Conservation (phyloP, 2,329 filamentous ascomycete genomes). For the Diaporthe capsici region DNA sequence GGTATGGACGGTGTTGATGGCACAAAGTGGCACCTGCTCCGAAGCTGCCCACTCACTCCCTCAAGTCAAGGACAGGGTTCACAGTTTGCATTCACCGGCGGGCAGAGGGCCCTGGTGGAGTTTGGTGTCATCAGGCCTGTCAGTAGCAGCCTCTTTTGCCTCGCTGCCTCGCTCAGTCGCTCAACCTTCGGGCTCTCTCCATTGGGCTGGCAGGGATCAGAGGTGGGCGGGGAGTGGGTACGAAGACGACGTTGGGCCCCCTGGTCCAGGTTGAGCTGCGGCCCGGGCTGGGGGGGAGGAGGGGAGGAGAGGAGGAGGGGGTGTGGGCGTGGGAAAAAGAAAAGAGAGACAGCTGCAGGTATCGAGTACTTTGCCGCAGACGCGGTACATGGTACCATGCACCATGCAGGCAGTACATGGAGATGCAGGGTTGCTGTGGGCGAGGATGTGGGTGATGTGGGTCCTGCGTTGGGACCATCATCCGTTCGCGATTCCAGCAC, state of each 20-base stretch:
- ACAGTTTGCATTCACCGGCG: constrained; percentile 32
- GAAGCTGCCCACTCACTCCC: constrained; percentile 31
- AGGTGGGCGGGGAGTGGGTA: constrained; percentile 37
- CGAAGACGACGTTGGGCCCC: constrained; percentile 37
- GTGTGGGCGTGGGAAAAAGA: neutral
- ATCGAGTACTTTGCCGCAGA: constrained; percentile 16
- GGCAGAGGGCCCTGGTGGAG: constrained; percentile 35
- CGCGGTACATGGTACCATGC: constrained; percentile 12
- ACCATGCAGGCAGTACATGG: constrained; percentile 12
- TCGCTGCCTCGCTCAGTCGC: constrained; percentile 34
- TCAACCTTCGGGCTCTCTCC: constrained; percentile 36
- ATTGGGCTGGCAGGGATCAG: constrained; percentile 32
- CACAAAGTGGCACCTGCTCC: constrained; percentile 40
- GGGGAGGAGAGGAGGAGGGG: neutral
- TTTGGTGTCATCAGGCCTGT: constrained; percentile 36
- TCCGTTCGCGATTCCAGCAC: constrained; percentile 34
- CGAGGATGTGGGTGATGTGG: constrained; percentile 26
- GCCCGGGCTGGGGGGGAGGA: constrained; percentile 13
- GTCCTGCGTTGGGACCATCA: constrained; percentile 32
- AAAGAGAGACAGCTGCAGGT: constrained; percentile 21
- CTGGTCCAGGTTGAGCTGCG: constrained; percentile 34
- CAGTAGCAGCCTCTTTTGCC: constrained; percentile 35
- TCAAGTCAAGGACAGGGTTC: constrained; percentile 34
- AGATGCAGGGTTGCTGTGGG: constrained; percentile 33
- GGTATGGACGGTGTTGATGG: constrained; percentile 32